These are phyloP conservation scores for Gaeumannomyces sp. DNA, from an alignment of 2,329 filamentous ascomycete genomes.

Conservation along the genomic window DNA sequence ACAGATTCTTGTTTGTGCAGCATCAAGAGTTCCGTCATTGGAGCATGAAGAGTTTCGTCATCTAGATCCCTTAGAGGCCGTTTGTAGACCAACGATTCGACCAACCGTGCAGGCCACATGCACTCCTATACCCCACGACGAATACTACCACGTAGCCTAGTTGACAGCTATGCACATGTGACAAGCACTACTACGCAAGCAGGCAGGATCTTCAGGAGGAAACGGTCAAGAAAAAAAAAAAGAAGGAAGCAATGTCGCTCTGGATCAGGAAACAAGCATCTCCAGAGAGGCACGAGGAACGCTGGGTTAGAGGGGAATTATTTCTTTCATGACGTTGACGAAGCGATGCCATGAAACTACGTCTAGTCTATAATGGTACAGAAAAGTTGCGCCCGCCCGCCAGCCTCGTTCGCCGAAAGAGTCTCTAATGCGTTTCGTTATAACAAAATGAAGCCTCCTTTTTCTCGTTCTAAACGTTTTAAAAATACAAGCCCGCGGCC, in stretches of 20 bases:
- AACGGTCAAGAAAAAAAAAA: neutral
- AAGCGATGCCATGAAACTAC: conserved; percentile 10
- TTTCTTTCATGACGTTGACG: conserved; percentile 6
- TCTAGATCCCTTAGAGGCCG: neutral
- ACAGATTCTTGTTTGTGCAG: too few relatives aligned
- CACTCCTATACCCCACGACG: neutral
- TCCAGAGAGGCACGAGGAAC: neutral
- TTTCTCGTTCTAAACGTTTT: neutral
- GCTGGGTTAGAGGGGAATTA: conserved; percentile 1
- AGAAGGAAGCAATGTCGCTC: too few relatives aligned
- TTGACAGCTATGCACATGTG: neutral
- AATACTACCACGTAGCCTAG: neutral
- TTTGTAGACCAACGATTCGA: neutral
- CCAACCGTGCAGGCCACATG: neutral
- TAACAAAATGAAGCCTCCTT: conserved; percentile 5
- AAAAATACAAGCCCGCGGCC: conserved; percentile 9
- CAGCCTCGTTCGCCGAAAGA: neutral
- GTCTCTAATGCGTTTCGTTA: conserved; percentile 5
- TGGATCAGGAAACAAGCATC: too few relatives aligned
- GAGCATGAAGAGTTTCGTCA: neutral
- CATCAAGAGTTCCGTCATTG: neutral
- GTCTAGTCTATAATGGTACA: conserved; percentile 10
- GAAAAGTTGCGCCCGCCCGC: conserved; percentile 7
- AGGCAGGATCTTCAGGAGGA: neutral
- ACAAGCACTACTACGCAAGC: neutral